Conservation (phyloP, 2,329 filamentous ascomycete genomes). For the Botrytis porri region DNA sequence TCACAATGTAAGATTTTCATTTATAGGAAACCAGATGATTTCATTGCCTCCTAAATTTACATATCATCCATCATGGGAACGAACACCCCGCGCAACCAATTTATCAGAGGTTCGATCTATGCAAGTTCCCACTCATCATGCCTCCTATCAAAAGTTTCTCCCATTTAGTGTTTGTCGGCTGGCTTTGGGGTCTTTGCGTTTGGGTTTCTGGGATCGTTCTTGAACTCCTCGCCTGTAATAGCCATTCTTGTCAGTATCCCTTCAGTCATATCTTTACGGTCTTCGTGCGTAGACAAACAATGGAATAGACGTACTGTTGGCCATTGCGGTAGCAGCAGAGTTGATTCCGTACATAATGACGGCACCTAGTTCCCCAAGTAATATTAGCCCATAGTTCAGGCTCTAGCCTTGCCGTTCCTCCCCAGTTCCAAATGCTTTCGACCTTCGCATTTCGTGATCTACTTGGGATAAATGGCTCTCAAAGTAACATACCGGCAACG, state of each 20-base stretch:
- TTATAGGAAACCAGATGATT: background rate
- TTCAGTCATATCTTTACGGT: background rate
- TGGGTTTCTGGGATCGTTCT: constrained; percentile 94
- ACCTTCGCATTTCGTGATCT: background rate
- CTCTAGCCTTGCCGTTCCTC: background rate
- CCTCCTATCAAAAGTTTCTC: background rate
- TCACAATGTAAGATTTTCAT: background rate
- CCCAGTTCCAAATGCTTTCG: constrained; percentile 1
- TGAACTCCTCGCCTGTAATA: constrained; percentile 79
- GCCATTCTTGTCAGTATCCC: constrained; percentile 23
- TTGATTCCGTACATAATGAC: constrained; percentile 92
- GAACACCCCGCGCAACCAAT: background rate
- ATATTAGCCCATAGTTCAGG: constrained; percentile 24
- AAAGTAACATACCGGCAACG: constrained; percentile 72
- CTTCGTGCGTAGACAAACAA: constrained; percentile 29
- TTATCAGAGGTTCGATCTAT: constrained; percentile 14
- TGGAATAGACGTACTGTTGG: constrained; percentile 65
- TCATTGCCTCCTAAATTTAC: constrained; percentile 20
- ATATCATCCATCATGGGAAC: background rate
- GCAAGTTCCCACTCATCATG: background rate
- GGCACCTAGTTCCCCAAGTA: constrained; percentile 55
- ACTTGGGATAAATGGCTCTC: background rate
- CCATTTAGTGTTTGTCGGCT: constrained; percentile 36
- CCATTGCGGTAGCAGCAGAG: constrained; percentile 72
- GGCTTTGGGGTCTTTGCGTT: constrained; percentile 41